Evolutionary conservation across 2,329 filamentous ascomycete species (phyloP).

Genomic region (Alternaria ethzedia): DNA sequence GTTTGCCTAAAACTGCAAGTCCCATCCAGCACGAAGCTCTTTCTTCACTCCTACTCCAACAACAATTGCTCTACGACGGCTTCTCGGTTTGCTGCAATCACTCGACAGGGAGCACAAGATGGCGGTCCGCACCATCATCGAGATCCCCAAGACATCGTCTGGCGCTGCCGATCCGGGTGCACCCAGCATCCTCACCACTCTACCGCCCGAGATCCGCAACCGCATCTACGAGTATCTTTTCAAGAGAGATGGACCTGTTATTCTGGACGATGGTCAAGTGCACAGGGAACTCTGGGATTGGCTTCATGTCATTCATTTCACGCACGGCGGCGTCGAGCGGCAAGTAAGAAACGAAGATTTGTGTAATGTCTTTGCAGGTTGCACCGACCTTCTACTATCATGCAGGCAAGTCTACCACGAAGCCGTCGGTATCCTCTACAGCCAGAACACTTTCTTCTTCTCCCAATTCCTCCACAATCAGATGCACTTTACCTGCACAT

Average conservation of each 20-base stretch:
- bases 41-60: neutral
- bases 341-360: neutral
- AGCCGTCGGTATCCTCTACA: neutral
- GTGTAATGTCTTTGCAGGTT: neutral
- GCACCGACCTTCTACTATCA: neutral
- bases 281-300: accelerated
- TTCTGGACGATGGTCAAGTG: no score
- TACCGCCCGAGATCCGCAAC: neutral
- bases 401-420: neutral
- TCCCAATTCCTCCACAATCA: neutral
- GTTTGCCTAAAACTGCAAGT: neutral
- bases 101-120: neutral
- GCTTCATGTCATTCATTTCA: accelerated
- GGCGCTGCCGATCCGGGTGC: neutral
- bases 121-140: neutral
- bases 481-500: neutral
- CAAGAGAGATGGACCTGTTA: neutral
- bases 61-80: accelerated
- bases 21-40: neutral
- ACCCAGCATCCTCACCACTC: neutral
- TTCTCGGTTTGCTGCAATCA: neutral
- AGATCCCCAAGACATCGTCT: neutral
- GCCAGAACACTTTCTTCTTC: neutral
- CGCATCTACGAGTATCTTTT: neutral
- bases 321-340: neutral